Evolutionary conservation across 768 basidiomycete species (phyloP).

Genomic region (Cubamyces sp.): DNA sequence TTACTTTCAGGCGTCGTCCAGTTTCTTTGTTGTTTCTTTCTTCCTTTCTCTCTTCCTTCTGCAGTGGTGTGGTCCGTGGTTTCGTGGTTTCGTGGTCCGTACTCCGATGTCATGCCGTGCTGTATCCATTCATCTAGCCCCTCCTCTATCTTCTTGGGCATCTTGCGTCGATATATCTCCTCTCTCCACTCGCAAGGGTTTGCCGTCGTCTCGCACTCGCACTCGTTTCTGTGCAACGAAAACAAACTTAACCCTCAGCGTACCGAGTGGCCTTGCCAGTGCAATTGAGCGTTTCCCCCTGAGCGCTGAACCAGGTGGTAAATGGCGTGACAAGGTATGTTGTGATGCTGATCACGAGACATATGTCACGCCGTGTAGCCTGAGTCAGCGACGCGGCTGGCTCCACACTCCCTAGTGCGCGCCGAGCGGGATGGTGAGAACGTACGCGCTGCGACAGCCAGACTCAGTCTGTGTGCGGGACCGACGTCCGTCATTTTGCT

Average conservation of each 20-base stretch:
- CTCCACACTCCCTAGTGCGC: background rate
- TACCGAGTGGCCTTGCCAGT: too few relatives aligned
- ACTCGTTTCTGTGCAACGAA: too few relatives aligned
- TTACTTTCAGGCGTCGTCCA: too few relatives aligned
- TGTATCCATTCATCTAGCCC: slow-evolving; percentile 13
- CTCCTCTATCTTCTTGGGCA: background rate
- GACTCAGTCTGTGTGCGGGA: too few relatives aligned
- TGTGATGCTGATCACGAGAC: background rate
- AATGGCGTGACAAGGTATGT: too few relatives aligned
- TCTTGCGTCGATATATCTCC: background rate
- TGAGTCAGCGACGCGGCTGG: slow-evolving; percentile 5
- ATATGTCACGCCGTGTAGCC: background rate
- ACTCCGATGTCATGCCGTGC: slow-evolving; percentile 7
- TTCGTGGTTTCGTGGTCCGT: too few relatives aligned
- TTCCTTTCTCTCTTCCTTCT: background rate
- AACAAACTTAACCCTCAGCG: too few relatives aligned
- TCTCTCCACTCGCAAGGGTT: background rate
- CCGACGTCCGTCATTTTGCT: too few relatives aligned
- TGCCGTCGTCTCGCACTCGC: too few relatives aligned
- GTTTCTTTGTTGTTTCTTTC: background rate
- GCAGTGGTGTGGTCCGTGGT: background rate
- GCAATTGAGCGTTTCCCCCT: too few relatives aligned
- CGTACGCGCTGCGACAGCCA: too few relatives aligned
- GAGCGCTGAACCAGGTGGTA: too few relatives aligned
- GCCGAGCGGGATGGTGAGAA: background rate